Conservation (phyloP, 768 basidiomycete genomes). For the Tremella mesenterica region DNA sequence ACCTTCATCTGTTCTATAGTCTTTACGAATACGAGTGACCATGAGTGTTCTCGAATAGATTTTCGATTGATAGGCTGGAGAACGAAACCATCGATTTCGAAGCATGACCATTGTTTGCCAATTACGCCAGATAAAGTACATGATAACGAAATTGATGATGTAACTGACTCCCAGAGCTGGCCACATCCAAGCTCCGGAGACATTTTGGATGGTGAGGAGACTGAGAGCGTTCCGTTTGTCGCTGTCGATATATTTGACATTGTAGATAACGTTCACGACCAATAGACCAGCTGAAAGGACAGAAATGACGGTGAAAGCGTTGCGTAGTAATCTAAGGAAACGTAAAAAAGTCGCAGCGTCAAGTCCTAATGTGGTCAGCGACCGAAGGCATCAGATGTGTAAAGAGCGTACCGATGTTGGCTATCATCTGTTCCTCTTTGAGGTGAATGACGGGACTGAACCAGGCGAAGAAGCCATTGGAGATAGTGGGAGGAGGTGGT, state of each 20-base stretch:
- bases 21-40: slow-evolving; percentile 62
- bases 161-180: slow-evolving; percentile 79
- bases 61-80: slow-evolving; percentile 59
- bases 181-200: slow-evolving; percentile 63
- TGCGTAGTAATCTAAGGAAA: slow-evolving; percentile 74
- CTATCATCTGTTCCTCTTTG: slow-evolving; percentile 75
- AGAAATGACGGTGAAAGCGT: slow-evolving; percentile 37
- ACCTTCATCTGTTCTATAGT: slow-evolving; percentile 75
- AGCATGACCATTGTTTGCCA: slow-evolving; percentile 60
- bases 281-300: slow-evolving; percentile 52
- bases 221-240: slow-evolving; percentile 47
- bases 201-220: slow-evolving; percentile 71
- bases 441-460: slow-evolving; percentile 71
- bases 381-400: neutral
- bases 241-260: slow-evolving; percentile 56
- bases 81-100: slow-evolving; percentile 70
- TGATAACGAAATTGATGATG: slow-evolving; percentile 51
- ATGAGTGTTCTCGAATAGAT: slow-evolving; percentile 92
- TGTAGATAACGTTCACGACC: slow-evolving; percentile 76
- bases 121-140: slow-evolving; percentile 41
- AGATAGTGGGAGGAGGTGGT: slow-evolving; percentile 55
- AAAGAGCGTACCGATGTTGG: slow-evolving; percentile 39
- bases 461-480: slow-evolving; percentile 80
- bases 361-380: slow-evolving; percentile 56
- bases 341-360: slow-evolving; percentile 90